phyloP scores from a whole-genome alignment of 129 eudicot species.

The Calendula officinalis region DNA sequence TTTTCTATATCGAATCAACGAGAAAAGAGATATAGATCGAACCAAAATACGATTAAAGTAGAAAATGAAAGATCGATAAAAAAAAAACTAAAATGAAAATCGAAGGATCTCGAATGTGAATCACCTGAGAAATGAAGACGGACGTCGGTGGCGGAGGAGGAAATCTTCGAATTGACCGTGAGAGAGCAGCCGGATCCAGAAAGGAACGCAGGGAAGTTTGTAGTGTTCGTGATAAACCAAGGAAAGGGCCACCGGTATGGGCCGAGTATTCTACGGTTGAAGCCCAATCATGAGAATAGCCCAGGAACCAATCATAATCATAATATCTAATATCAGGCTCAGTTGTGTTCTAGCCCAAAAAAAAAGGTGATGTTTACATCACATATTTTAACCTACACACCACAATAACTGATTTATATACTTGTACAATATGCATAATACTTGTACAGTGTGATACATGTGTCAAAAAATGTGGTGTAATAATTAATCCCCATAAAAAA shows the following conservation, averaged over 20 bases:
- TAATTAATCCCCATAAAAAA: too few species aligned
- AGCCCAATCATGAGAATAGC: neutral
- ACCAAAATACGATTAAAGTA: neutral
- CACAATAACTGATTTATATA: too few species aligned
- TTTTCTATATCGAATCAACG: neutral
- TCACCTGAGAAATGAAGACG: constrained; percentile 53
- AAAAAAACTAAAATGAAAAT: neutral
- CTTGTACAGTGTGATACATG: too few species aligned
- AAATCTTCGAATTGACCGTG: constrained; percentile 16
- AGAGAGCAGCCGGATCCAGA: constrained; percentile 8
- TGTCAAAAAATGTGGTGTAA: too few species aligned
- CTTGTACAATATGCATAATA: too few species aligned
- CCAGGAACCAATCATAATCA: neutral
- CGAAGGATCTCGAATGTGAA: neutral
- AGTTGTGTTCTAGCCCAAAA: too few species aligned
- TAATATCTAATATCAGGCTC: too few species aligned
- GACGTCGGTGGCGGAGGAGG: neutral
- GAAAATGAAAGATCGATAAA: neutral
- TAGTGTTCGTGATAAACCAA: constrained; percentile 7
- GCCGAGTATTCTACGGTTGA: too few species aligned
- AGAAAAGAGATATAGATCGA: neutral
- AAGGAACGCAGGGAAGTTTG: neutral
- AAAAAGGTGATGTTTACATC: too few species aligned
- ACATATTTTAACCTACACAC: too few species aligned
- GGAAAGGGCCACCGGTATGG: neutral